Conservation (phyloP, 805 yeast genomes). For the Kregervanrija pseudodelftensis region DNA sequence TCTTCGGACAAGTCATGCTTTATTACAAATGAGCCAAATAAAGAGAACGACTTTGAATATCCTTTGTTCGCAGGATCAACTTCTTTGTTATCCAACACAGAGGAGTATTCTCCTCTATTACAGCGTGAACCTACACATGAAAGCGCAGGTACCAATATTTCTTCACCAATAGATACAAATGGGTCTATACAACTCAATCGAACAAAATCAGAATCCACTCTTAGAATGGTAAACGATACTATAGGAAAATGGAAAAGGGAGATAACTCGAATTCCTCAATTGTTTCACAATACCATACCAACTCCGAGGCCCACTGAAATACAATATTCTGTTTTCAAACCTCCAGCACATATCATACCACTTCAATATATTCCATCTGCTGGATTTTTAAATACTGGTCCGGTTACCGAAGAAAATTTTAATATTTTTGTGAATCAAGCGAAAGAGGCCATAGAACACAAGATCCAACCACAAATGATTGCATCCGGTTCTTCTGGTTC, state of each 20-base stretch:
- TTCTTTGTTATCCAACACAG: too few species aligned
- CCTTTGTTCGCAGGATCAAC: too few species aligned
- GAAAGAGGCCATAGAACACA: conserved; percentile 36
- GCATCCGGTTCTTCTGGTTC: conserved; percentile 66
- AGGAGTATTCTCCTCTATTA: too few species aligned
- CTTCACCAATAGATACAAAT: neutral
- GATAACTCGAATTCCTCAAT: conserved; percentile 9
- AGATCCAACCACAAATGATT: conserved; percentile 45
- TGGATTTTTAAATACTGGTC: conserved; percentile 23
- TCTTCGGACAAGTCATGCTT: too few species aligned
- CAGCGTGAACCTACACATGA: too few species aligned
- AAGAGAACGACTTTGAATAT: too few species aligned
- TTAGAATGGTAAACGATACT: conserved; percentile 7
- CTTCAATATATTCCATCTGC: conserved; percentile 21
- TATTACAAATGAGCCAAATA: too few species aligned
- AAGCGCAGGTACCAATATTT: neutral
- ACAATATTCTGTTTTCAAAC: conserved; percentile 48
- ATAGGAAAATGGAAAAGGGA: conserved; percentile 14
- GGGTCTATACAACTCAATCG: neutral
- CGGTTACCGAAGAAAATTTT: conserved; percentile 25
- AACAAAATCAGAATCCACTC: conserved; percentile 5
- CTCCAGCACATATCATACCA: conserved; percentile 27
- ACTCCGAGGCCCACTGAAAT: conserved; percentile 32
- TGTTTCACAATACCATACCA: conserved; percentile 7
- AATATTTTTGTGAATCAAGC: conserved; percentile 35